phyloP scores from a whole-genome alignment of 2,329 filamentous ascomycete genomes.

The Colletotrichum filicis region DNA sequence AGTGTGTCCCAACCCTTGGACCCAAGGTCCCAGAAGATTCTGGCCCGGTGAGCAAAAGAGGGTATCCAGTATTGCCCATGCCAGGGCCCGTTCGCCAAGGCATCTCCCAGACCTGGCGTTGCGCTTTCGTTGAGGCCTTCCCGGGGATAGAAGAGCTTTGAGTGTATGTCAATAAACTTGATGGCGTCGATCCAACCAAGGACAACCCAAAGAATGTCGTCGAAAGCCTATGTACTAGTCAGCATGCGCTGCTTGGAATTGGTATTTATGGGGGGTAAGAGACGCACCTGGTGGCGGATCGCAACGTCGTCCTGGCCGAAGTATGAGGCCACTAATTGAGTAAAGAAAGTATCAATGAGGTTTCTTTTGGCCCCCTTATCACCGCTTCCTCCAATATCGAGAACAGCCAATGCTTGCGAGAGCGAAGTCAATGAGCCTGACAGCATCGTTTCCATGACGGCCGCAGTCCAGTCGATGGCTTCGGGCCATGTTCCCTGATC shows the following conservation, averaged over 20 bases:
- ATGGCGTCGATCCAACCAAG: slow-evolving; percentile 89
- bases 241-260: background rate
- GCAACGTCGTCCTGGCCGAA: slow-evolving; percentile 85
- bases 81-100: slow-evolving; percentile 66
- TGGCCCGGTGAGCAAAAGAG: slow-evolving; percentile 83
- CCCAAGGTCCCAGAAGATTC: slow-evolving; percentile 87
- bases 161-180: slow-evolving; percentile 80
- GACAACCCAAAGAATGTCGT: slow-evolving; percentile 96
- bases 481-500: slow-evolving; percentile 86
- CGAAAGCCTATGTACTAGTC: slow-evolving; percentile 72
- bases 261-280: background rate
- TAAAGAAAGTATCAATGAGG: slow-evolving; percentile 84
- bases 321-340: slow-evolving; percentile 81
- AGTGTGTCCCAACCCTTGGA: slow-evolving; percentile 82
- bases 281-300: slow-evolving; percentile 68
- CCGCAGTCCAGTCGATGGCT: slow-evolving; percentile 93
- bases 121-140: slow-evolving; percentile 38
- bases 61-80: slow-evolving; percentile 81
- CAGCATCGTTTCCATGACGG: slow-evolving; percentile 83
- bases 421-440: slow-evolving; percentile 79
- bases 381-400: slow-evolving; percentile 46
- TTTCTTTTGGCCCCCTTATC: slow-evolving; percentile 73
- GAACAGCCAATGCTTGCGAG: slow-evolving; percentile 64
- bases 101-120: slow-evolving; percentile 39
- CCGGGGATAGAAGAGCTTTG: slow-evolving; percentile 66